Evolutionary conservation across 345 rosid genomes (phyloP).

Genomic region (Melaleuca quinquenervia): DNA sequence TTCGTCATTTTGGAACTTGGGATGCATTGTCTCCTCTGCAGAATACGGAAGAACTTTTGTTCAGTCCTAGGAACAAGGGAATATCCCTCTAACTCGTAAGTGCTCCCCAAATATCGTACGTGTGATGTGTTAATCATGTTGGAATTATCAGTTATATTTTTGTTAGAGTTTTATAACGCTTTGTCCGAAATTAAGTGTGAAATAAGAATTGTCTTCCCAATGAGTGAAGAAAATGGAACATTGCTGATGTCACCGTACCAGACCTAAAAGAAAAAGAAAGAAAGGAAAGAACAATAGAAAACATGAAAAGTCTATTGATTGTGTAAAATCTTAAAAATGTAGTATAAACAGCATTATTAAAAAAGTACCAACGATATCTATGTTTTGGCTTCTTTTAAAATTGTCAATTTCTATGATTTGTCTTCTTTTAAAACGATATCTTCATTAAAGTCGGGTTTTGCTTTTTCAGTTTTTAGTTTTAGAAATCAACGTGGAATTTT

Average conservation of each 20-base stretch:
- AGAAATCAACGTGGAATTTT: too few relatives aligned
- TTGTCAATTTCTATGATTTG: neutral
- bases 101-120: neutral
- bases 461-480: too few relatives aligned
- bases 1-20: neutral
- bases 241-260: neutral
- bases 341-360: too few relatives aligned
- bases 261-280: neutral
- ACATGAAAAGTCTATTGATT: neutral
- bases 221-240: neutral
- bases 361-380: neutral
- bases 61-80: neutral
- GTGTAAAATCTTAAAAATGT: too few relatives aligned
- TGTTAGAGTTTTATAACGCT: neutral
- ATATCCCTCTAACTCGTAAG: neutral
- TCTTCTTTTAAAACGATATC: too few relatives aligned
- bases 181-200: neutral
- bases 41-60: neutral
- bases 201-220: neutral
- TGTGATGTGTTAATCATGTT: neutral
- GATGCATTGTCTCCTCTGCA: neutral
- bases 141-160: neutral
- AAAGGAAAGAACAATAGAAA: too few relatives aligned
- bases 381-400: neutral
- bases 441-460: too few relatives aligned